These are phyloP conservation scores for Fusarium musae DNA, from an alignment of 2,329 filamentous ascomycete genomes.

Conservation along the genomic window DNA sequence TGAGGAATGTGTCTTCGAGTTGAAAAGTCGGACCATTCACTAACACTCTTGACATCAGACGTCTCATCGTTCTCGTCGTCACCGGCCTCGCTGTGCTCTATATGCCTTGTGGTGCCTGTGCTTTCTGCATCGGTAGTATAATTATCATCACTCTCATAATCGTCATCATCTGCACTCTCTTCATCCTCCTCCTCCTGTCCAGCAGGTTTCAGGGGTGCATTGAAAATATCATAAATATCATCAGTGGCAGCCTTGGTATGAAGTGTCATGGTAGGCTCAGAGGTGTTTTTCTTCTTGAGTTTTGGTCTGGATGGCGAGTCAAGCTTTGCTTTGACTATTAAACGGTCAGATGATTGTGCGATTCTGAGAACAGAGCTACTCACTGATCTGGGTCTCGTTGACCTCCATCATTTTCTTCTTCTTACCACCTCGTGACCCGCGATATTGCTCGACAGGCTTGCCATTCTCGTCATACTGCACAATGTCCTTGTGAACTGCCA, in stretches of 20 bases:
- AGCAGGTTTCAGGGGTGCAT: slow-evolving; percentile 69
- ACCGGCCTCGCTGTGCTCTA: slow-evolving; percentile 61
- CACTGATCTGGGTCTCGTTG: slow-evolving; percentile 93
- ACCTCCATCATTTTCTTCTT: slow-evolving; percentile 86
- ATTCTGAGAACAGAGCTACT: slow-evolving; percentile 49
- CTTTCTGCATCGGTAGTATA: slow-evolving; percentile 91
- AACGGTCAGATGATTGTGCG: slow-evolving; percentile 43
- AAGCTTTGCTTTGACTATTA: slow-evolving; percentile 87
- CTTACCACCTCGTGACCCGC: slow-evolving; percentile 62
- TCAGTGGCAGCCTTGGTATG: slow-evolving; percentile 95
- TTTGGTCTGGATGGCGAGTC: slow-evolving; percentile 90
- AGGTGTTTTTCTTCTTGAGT: slow-evolving; percentile 77
- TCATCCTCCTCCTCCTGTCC: slow-evolving; percentile 47
- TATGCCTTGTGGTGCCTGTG: slow-evolving; percentile 79
- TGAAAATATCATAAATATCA: slow-evolving; percentile 98
- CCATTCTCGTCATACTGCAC: slow-evolving; percentile 70
- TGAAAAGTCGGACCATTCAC: slow-evolving; percentile 91
- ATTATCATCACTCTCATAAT: slow-evolving; percentile 77
- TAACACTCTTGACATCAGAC: slow-evolving; percentile 71
- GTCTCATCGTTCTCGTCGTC: slow-evolving; percentile 57
- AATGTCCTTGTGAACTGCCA: slow-evolving; percentile 43
- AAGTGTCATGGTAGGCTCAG: slow-evolving; percentile 97
- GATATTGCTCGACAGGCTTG: slow-evolving; percentile 56
- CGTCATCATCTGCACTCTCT: slow-evolving; percentile 68
- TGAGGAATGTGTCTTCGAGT: slow-evolving; percentile 75